Conservation (phyloP, 2,329 filamentous ascomycete genomes). For the Zalaria obscura region DNA sequence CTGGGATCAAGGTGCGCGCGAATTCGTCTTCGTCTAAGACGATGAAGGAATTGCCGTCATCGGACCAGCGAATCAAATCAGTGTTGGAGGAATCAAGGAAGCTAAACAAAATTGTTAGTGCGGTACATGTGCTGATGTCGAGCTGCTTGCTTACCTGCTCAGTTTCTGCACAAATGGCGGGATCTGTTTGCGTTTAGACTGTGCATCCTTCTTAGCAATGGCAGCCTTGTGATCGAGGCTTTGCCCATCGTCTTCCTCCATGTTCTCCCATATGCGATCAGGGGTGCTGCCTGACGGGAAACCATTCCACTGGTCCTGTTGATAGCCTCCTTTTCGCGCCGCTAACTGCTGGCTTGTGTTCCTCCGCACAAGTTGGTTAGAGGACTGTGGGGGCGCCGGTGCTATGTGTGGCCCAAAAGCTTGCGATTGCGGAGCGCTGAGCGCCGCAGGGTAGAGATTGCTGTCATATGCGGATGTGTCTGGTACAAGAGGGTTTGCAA, state of each 20-base stretch:
- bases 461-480: slow-evolving; percentile 23
- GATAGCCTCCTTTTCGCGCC: slow-evolving; percentile 15
- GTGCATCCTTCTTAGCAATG: slow-evolving; percentile 73
- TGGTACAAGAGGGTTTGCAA: slow-evolving; percentile 18
- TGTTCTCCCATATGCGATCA: slow-evolving; percentile 22
- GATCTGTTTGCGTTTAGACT: slow-evolving; percentile 85
- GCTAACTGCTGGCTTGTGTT: slow-evolving; percentile 33
- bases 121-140: slow-evolving; percentile 6
- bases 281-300: slow-evolving; percentile 13
- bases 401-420: slow-evolving; percentile 13
- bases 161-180: slow-evolving; percentile 96
- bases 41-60: slow-evolving; percentile 90
- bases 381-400: slow-evolving; percentile 13
- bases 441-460: slow-evolving; percentile 14
- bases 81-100: slow-evolving; percentile 89
- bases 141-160: slow-evolving; percentile 57
- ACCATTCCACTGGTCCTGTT: slow-evolving; percentile 26
- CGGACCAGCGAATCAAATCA: slow-evolving; percentile 91
- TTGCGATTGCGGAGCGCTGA: slow-evolving; percentile 13
- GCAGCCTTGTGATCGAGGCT: slow-evolving; percentile 66
- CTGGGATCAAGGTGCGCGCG: slow-evolving; percentile 57
- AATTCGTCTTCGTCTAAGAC: slow-evolving; percentile 92
- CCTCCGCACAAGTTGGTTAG: slow-evolving; percentile 31
- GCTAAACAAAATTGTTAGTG: slow-evolving; percentile 34
- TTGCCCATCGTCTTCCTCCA: slow-evolving; percentile 58